These are phyloP conservation scores for Sugiyamaella neomexicana DNA, from an alignment of 1,139 yeast species.

Conservation along the genomic window DNA sequence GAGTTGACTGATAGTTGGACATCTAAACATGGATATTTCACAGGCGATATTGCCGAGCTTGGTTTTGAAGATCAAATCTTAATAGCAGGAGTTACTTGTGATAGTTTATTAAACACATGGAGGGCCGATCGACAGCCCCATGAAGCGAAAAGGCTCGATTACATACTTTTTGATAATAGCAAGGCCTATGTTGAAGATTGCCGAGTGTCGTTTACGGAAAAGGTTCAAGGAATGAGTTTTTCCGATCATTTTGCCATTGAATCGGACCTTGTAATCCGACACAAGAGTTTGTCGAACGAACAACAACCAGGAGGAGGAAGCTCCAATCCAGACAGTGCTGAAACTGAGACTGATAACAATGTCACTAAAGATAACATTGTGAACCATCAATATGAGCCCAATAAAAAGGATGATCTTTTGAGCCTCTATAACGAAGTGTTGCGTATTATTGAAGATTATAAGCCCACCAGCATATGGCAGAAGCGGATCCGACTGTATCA, in stretches of 20 bases:
- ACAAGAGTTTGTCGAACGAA: slow-evolving; percentile 32
- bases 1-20: slow-evolving; percentile 85
- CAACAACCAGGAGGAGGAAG: slow-evolving; percentile 38
- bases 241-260: slow-evolving; percentile 94
- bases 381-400: neutral
- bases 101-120: slow-evolving; percentile 86
- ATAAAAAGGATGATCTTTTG: neutral
- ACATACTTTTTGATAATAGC: slow-evolving; percentile 70
- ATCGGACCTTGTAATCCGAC: slow-evolving; percentile 44
- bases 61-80: slow-evolving; percentile 66
- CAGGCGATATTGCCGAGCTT: slow-evolving; percentile 47
- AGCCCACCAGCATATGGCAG: slow-evolving; percentile 58
- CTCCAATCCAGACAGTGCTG: slow-evolving; percentile 8
- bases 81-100: slow-evolving; percentile 85
- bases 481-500: slow-evolving; percentile 64
- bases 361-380: neutral
- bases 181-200: slow-evolving; percentile 58
- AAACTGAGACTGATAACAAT: slow-evolving; percentile 10
- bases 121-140: slow-evolving; percentile 57
- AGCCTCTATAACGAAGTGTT: slow-evolving; percentile 57
- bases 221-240: slow-evolving; percentile 60
- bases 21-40: slow-evolving; percentile 52
- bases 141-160: slow-evolving; percentile 90
- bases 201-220: slow-evolving; percentile 70
- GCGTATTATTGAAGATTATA: slow-evolving; percentile 56